Evolutionary conservation across 805 yeast species (phyloP).

Genomic region (Myxozyma neotropica): DNA sequence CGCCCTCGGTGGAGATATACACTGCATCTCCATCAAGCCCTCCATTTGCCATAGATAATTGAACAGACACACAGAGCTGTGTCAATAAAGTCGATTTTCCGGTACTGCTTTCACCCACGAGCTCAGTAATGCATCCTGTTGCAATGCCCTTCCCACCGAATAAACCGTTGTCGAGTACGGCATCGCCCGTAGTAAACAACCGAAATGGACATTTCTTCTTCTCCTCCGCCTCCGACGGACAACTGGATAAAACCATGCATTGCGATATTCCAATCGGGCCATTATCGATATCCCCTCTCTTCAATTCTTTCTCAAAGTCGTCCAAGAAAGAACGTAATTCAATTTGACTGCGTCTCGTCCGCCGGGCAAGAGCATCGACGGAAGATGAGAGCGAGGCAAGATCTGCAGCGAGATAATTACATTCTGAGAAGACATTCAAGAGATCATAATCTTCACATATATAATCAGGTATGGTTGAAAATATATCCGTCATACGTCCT

Average conservation of each 20-base stretch:
- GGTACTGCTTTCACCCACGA: constrained; percentile 72
- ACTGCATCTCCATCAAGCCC: constrained; percentile 57
- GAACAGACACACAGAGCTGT: constrained; percentile 65
- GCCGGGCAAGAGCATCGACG: constrained; percentile 4
- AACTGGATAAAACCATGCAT: not conserved
- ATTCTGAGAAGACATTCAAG: constrained; percentile 1
- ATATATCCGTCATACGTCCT: not conserved
- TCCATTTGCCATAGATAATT: constrained; percentile 51
- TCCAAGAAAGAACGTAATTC: constrained; percentile 1
- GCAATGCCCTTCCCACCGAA: constrained; percentile 56
- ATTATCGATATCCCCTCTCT: not conserved
- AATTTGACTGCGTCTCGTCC: constrained; percentile 1
- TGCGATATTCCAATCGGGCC: constrained; percentile 3
- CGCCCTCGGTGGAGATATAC: constrained; percentile 78
- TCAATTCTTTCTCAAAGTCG: not conserved
- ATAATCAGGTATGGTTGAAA: not conserved
- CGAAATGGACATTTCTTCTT: not conserved
- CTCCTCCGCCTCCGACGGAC: not conserved
- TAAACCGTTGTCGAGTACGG: constrained; percentile 51
- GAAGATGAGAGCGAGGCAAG: constrained; percentile 8
- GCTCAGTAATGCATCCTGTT: constrained; percentile 63
- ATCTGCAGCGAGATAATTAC: constrained; percentile 6
- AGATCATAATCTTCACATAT: not conserved
- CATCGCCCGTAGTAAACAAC: constrained; percentile 56
- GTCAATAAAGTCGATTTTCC: constrained; percentile 83